Base-by-base conservation (phyloP, 345 rosid genomes). In the Erysimum cheiranthoides region DNA sequence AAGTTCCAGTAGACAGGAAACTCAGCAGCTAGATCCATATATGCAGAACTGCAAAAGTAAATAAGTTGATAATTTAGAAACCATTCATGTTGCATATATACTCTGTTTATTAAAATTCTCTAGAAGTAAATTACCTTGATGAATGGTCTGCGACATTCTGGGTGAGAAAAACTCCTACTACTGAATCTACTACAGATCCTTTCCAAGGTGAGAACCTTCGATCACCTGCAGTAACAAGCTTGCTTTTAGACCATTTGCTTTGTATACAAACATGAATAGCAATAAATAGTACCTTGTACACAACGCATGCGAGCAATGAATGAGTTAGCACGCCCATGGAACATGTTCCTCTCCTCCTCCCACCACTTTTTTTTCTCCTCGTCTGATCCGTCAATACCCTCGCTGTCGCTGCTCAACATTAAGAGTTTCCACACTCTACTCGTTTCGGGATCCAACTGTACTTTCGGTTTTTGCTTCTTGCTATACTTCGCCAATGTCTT, bases 181-280 rank as follows among this genome's bases (percentile, higher is more conserved):
- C 98, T 1, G 98, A 94, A 80, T 94, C 97, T 17, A 94, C 90
- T 6, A 90, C 96, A 1, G 98, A 94, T 63, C 98, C 98, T 76
- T 94, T 94, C 98, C 98, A 91, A 56, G 78, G 88, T 47, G 97
- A 86, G 85, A 94, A 92, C 57, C 92, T 86, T 73, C 98, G 83
- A 70, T 94, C 92, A 47, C 98, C 98, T 93, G 86, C 40, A 61
- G 11, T 73, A 74, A 73, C 27, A 73, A 42, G 11, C 21, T 53
- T 52, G 34, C 25, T 38, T 14, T 51, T 61, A 61, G 31, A 61
- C n/a, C 47, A 34, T 35, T 59, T 60, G 5, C 16, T 34, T 14
- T 71, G 43, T 13, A 3, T 13, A 52, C 47, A 25, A 34, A 21
- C 4, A 8, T 18, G 14, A 14, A 5, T 8, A 30, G 52, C 39